Evolutionary conservation across 768 basidiomycete species (phyloP), one percentile per base, ranked within the genome.

Genomic region (Tylopilus felleus): DNA sequence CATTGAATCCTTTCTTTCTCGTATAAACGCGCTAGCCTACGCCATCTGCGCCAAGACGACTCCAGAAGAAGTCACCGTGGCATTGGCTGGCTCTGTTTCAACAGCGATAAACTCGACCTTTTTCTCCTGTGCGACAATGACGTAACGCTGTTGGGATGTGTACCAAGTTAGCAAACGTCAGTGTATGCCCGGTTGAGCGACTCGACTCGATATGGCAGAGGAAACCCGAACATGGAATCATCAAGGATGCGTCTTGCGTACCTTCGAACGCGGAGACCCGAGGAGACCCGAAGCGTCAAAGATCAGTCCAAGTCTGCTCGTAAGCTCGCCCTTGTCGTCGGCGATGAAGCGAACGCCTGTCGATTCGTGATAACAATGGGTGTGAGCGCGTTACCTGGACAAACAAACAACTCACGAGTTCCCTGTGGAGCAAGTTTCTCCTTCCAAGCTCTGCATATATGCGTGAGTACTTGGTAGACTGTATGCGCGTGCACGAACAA

Each of bases 211-310:
- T n/a, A 22, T 21, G 52, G 54, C 43, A 8, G 17, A n/a, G 17
- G 28, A 22, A 43, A 21, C 31, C 13, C 13, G n/a, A 33, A 44
- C 4, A 1, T 5, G 5, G 10, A 1, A 27, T 4, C n/a, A 25
- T 22, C 25, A 5, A 35, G n/a, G 7, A 25, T 17, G 31, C 19
- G 12, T 19, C 0, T 21, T 1, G 23, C 68, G 29, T 59, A 81
- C 84, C 78, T 85, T 86, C 47, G 85, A 80, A 41, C 90, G 85
- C 1, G 80, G 80, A 10, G 78, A 80, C 19, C 89, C 90, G 14
- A 93, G 79, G 14, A 83, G 64, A 4, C 74, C 71, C 9, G 83
- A 76, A 1, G 80, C 86, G 57, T 88, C 84, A 55, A 86, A 84
- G 35, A 81, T 57, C 14, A 86, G 75, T 1, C 87, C 86, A 43